Evolutionary conservation across 2,329 filamentous ascomycete species (phyloP), one percentile per base, ranked within the genome.

Genomic region (Verticillium longisporum): DNA sequence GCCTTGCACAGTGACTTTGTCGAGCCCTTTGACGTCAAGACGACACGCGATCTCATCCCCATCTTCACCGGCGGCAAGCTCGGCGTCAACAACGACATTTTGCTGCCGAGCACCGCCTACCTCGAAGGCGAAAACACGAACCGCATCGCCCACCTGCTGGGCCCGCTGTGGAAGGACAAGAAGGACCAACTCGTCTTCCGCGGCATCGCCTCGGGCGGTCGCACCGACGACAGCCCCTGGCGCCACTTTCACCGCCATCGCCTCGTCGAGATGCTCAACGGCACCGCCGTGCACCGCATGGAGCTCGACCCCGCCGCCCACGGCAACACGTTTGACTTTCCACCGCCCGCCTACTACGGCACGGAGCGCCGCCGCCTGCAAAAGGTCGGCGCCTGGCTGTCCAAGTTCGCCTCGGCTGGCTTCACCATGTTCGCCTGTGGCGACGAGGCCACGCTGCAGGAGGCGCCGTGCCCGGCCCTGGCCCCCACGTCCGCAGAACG

Each of bases 201-300:
- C 41, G 87, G 87, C 55, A 83, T 84, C 2, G 85, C 83, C 3
- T 87, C 86, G 7, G 87, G 86, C 3, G 87, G 86, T 1, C 76
- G 78, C 33, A 72, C 78, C 55, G 74, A 73, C 61, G 67, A 68
- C n/a, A 70, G 84, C 55, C 88, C 83, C 63, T 91, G 88, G 88
- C 79, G 78, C 37, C 82, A 84, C 38, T 89, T 90, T 67, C 88
- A 91, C 63, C 85, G 88, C n/a, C 88, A 89, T 66, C 85, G 88
- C 4, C 84, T 91, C 61, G 76, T 90, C 32, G 78, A 86, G 62
- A 56, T 90, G 85, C 75, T 88, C 56, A 90, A 91, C 67, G 81
- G 81, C 9, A 88, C 85, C 1, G 80, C 77, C 18, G 83, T 88
- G 26, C 70, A 71, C 33, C 68, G 72, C 9, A 76, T 81, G 36